phyloP scores from a whole-genome alignment of 495 filamentous ascomycete species.

The Penicillium roqueforti region DNA sequence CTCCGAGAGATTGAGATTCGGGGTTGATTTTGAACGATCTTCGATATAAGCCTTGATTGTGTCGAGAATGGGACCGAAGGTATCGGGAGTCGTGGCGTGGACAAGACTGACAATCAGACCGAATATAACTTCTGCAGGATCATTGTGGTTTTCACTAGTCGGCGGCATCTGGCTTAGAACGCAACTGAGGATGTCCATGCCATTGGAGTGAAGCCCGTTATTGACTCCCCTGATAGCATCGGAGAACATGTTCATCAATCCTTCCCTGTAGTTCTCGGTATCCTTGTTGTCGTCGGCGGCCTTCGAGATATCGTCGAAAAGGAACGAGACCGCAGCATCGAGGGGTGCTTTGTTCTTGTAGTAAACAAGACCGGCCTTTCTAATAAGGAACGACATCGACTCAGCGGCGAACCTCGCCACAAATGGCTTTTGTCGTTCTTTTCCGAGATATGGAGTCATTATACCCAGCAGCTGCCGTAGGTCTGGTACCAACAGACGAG shows the following conservation, averaged over 20 bases:
- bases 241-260: conserved; percentile 83
- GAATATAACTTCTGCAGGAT: conserved; percentile 56
- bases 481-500: conserved; percentile 77
- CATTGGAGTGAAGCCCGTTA: conserved; percentile 74
- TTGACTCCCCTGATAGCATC: conserved; percentile 85
- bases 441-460: conserved; percentile 82
- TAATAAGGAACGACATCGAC: conserved; percentile 86
- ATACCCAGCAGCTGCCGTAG: conserved; percentile 76
- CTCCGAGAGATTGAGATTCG: conserved; percentile 43
- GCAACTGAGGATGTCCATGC: conserved; percentile 61
- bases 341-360: conserved; percentile 67
- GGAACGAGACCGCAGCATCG: conserved; percentile 61
- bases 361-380: conserved; percentile 74
- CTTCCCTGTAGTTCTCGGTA: conserved; percentile 63
- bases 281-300: conserved; percentile 47
- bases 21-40: conserved; percentile 25
- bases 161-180: conserved; percentile 52
- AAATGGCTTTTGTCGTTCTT: conserved; percentile 72
- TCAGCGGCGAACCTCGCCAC: conserved; percentile 90
- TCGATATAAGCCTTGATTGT: conserved; percentile 50
- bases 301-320: conserved; percentile 60
- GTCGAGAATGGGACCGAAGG: conserved; percentile 55
- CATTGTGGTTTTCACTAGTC: conserved; percentile 42
- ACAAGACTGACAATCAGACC: conserved; percentile 75
- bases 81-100: conserved; percentile 73